A percentile compares a stretch with the other conserved stretches of the same genome.
These are phyloP conservation scores for Beauveria pseudobassiana DNA, from an alignment of 2,329 filamentous ascomycete genomes.

Conservation along the genomic window DNA sequence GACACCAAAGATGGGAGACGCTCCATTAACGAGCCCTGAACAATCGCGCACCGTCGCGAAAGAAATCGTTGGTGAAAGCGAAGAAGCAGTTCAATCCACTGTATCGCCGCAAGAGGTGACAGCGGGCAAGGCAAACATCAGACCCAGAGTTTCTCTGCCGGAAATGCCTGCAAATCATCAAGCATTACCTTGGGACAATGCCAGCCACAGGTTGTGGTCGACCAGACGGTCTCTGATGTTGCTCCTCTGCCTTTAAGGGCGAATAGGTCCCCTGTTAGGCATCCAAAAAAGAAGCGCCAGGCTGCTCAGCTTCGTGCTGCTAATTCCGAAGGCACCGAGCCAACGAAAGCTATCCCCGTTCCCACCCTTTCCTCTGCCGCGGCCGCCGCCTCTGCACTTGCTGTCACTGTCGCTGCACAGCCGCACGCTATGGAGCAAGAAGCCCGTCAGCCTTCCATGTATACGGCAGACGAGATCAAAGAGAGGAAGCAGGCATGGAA, in stretches of 20 bases:
- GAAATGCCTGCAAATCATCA: background rate
- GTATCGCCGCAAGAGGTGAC: background rate
- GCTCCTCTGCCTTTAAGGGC: background rate
- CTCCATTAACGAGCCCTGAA: background rate
- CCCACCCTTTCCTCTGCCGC: background rate
- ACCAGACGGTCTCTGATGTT: background rate
- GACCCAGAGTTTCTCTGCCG: background rate
- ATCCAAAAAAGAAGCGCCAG: background rate
- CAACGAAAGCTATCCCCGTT: background rate
- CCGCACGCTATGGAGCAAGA: background rate
- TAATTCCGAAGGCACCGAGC: background rate
- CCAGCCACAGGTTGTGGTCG: background rate
- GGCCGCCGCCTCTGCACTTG: background rate
- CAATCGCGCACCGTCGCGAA: background rate
- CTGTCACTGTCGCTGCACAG: background rate
- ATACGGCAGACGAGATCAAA: slow-evolving; percentile 25
- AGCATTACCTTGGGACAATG: background rate
- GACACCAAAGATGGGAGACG: background rate
- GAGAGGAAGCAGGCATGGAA: slow-evolving; percentile 25
- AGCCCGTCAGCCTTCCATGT: slow-evolving; percentile 14
- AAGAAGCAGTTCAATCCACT: background rate
- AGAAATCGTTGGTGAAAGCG: background rate
- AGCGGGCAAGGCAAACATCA: background rate
- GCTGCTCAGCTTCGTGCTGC: background rate
- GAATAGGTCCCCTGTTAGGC: background rate